phyloP scores from a whole-genome alignment of 1,139 yeast genomes.

The Taphrina pruni region DNA sequence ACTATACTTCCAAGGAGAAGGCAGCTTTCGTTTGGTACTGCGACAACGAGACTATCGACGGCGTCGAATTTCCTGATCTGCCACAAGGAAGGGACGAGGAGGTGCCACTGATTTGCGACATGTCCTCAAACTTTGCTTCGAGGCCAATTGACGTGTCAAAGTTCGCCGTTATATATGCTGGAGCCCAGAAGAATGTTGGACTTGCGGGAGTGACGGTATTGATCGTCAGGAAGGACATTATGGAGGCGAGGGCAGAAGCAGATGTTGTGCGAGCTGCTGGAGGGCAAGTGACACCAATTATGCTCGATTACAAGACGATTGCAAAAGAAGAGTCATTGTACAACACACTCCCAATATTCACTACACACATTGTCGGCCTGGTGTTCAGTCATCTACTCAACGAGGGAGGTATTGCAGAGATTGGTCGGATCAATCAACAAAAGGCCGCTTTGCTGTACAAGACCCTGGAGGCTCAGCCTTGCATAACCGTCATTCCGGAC shows the following conservation, averaged over 20 bases:
- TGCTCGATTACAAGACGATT: conserved; percentile 83
- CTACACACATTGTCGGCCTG: conserved; percentile 80
- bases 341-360: conserved; percentile 92
- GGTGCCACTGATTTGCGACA: conserved; percentile 73
- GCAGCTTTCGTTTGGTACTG: conserved; percentile 87
- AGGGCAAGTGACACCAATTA: conserved; percentile 83
- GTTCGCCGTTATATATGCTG: conserved; percentile 78
- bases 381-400: conserved; percentile 68
- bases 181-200: conserved; percentile 97
- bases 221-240: conserved; percentile 78
- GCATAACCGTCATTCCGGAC: conserved; percentile 65
- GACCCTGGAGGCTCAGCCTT: conserved; percentile 69
- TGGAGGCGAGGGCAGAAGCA: conserved; percentile 68
- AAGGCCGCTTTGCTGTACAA: conserved; percentile 70
- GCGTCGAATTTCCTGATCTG: conserved; percentile 75
- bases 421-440: conserved; percentile 62
- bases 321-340: conserved; percentile 89
- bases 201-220: conserved; percentile 92
- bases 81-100: conserved; percentile 58
- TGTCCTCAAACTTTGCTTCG: conserved; percentile 91
- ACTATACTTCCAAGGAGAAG: conserved; percentile 56
- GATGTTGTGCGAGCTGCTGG: conserved; percentile 64
- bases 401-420: conserved; percentile 66
- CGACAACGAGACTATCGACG: conserved; percentile 96
- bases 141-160: conserved; percentile 78